Percentiles rank a stretch among this genome's conserved stretches.
phyloP scores from a whole-genome alignment of 306 rosid species.

The Rosa multiflora region DNA sequence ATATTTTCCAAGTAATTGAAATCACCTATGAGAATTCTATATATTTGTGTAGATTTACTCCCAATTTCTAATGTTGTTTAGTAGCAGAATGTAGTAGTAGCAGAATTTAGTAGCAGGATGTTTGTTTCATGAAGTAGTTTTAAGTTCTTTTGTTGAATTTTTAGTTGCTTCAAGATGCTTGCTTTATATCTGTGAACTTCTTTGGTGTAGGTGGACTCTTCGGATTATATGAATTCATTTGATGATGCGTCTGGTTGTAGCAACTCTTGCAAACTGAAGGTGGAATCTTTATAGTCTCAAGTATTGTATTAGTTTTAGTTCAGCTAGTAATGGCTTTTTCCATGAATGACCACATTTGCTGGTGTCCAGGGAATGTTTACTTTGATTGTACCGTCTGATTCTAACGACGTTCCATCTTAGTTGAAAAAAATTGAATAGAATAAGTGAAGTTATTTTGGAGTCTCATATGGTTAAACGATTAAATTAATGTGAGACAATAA shows the following conservation, averaged over 20 bases:
- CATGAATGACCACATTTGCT: neutral
- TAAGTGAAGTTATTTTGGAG: neutral
- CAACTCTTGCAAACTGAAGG: conserved; percentile 72
- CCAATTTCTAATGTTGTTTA: conserved; percentile 28
- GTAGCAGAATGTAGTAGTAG: conserved; percentile 10
- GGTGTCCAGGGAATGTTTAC: neutral
- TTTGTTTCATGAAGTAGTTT: too few relatives aligned
- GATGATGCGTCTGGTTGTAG: conserved; percentile 37
- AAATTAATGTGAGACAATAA: neutral
- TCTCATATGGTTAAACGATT: neutral
- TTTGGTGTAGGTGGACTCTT: conserved; percentile 53
- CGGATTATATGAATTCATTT: conserved; percentile 32
- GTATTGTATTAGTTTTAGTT: conserved; percentile 16
- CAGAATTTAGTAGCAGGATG: conserved; percentile 5
- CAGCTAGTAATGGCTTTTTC: conserved; percentile 3
- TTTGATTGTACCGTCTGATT: neutral
- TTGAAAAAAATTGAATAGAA: neutral
- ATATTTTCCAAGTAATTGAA: conserved; percentile 64
- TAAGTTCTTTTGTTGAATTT: conserved; percentile 8
- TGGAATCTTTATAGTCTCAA: conserved; percentile 31
- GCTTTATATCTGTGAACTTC: conserved; percentile 14
- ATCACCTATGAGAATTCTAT: neutral
- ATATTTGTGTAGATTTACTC: conserved; percentile 12
- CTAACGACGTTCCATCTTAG: too few relatives aligned
- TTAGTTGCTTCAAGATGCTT: conserved; percentile 22